Evolutionary conservation across 441 rosid genomes (phyloP), one percentile per base, ranked within the genome.

Genomic region (Manihot esculenta): DNA sequence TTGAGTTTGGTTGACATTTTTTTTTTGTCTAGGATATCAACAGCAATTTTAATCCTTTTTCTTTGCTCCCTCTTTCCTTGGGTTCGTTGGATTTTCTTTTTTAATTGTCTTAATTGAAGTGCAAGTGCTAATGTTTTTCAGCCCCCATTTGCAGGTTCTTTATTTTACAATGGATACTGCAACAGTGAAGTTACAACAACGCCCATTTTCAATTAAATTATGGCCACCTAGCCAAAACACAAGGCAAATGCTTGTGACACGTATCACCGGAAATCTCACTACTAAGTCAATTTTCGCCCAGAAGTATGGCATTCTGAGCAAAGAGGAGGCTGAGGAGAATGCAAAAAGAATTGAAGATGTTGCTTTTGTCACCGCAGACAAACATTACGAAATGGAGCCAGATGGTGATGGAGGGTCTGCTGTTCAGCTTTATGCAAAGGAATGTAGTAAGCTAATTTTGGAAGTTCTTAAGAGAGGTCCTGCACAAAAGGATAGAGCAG

Each of bases 381-480:
- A 79, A 67, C 94, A 85, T 72, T 90, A 84, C 75, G 99, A 89
- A 66, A 86, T 84, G 60, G 94, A 94, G 79, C 97, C 97, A 57
- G 98, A 94, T 70, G 98, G 97, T 72, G 99, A 92, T 76, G 98
- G 99, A 57, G 79, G 96, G 72, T 87, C 93, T 44, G 96, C 99
- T 38, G 94, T 92, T 10, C 99, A 92, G 86, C 88, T 90, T 71
- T 94, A 94, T 81, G 97, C 99, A 61, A 92, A 80, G 79, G 92
- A 94, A 77, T 90, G 96, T 69, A 94, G 98, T 76, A 94, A 89
- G 78, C 85, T 78, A 57, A 83, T 94, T 73, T 76, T 91, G 83
- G 93, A 94, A 76, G 88, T 81, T 49, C 91, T 94, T n/a, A 94
- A 91, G 79, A 85, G 82, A 80, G 95, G 87, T 1, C 84, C 91